phyloP scores from a whole-genome alignment of 805 yeast genomes.

The Schwanniomyces occidentalis region DNA sequence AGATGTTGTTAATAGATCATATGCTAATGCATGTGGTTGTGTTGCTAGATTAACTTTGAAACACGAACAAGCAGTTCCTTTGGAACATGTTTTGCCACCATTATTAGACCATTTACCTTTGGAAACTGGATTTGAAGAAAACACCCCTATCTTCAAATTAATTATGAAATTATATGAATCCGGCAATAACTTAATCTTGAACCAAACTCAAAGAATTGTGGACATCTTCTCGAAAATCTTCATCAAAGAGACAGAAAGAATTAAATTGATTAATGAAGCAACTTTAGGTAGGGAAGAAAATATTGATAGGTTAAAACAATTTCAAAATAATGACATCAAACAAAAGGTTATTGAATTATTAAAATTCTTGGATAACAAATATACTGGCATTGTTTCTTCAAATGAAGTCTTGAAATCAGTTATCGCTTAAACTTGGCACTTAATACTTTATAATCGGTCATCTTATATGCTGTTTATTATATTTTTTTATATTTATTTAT shows the following conservation, averaged over 20 bases:
- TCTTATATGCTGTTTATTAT: too few species aligned
- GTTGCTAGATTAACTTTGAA: conserved; percentile 87
- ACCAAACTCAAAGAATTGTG: conserved; percentile 61
- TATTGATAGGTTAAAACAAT: conserved; percentile 75
- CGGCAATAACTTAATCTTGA: conserved; percentile 54
- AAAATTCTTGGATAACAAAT: conserved; percentile 67
- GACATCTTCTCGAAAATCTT: conserved; percentile 71
- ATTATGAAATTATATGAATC: conserved; percentile 70
- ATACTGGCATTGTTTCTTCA: conserved; percentile 60
- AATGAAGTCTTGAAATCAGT: conserved; percentile 48
- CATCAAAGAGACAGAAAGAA: conserved; percentile 71
- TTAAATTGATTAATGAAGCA: conserved; percentile 66
- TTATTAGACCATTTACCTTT: conserved; percentile 81
- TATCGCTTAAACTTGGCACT: conserved; percentile 23
- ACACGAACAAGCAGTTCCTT: conserved; percentile 70
- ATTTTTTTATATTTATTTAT: too few species aligned
- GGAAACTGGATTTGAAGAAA: conserved; percentile 87
- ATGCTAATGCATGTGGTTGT: conserved; percentile 96
- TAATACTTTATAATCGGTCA: too few species aligned
- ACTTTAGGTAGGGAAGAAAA: conserved; percentile 86
- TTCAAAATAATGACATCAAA: conserved; percentile 67
- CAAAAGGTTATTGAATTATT: conserved; percentile 66
- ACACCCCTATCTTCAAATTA: conserved; percentile 82
- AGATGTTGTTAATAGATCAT: conserved; percentile 78
- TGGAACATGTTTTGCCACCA: conserved; percentile 70